Evolutionary conservation across 257 asterid genomes (phyloP), one percentile per base, ranked within the genome.

Genomic region (Knoxia roxburghii): DNA sequence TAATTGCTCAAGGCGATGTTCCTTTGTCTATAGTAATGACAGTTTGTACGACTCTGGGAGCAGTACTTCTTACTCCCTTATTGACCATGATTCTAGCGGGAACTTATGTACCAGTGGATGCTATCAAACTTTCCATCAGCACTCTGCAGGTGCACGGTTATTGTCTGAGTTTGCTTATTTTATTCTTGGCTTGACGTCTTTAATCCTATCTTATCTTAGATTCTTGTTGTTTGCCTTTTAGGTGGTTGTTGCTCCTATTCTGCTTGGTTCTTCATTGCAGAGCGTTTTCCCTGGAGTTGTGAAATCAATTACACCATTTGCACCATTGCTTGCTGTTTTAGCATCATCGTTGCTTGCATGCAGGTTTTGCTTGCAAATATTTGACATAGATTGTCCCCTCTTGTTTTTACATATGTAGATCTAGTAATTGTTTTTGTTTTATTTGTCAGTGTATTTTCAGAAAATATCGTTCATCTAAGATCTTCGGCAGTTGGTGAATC

Each of bases 221-320:
- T n/a, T 45, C 29, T 63, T 33, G 2, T 1, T 61, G 71, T 14
- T 17, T 65, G 18, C 33, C 50, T 52, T 77, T 17, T 70, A 91
- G 98, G 98, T 91, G 71, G 98, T 89, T n/a, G 96, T 91, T 70
- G 92, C 90, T 77, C 98, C 96, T 11, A 83, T 91, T 76, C 85
- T 91, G 62, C 74, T 91, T 20, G 96, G 98, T 68, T 84, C 96
- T 39, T 84, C 81, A 58, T 68, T 91, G 55, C 96, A 91, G 81
- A 87, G 82, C 61, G 75, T 77, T 41, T 89, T 84, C 45, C 92
- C 95, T 50, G 61, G 73, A 75, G 81, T 79, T 20, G 92, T 89
- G 73, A 87, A 83, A 80, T 57, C 65, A 7, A 13, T 78, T 62
- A 78, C 75, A 14, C 96, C 96, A 20, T 84, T 89, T 74, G 86